Percentiles rank a stretch among this genome's conserved stretches.
Evolutionary conservation across 2,329 filamentous ascomycete species (phyloP).

Genomic region (Trichoderma atrobrunneum): DNA sequence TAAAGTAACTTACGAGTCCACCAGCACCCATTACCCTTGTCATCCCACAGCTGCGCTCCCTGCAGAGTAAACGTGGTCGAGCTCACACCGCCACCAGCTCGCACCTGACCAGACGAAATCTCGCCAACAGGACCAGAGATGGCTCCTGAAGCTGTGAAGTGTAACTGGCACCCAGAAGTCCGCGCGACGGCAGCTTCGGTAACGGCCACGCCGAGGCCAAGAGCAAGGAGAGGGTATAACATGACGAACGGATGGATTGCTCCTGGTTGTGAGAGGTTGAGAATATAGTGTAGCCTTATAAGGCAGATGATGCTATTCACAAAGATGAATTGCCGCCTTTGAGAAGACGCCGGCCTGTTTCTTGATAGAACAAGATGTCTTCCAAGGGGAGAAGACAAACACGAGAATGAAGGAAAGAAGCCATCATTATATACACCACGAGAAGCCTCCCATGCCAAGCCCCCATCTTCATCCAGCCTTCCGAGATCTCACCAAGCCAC

Average conservation of each 20-base stretch:
- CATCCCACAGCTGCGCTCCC: conserved; percentile 54
- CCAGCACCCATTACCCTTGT: conserved; percentile 58
- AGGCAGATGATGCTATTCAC: neutral
- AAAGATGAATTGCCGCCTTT: neutral
- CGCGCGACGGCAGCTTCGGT: conserved; percentile 22
- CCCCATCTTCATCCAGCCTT: neutral
- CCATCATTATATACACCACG: conserved; percentile 12
- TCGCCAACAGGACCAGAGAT: conserved; percentile 56
- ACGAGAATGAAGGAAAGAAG: neutral
- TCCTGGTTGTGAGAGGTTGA: neutral
- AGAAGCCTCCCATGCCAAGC: neutral
- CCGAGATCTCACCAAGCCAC: conserved; percentile 5
- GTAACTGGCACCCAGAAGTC: conserved; percentile 38
- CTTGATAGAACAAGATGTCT: neutral
- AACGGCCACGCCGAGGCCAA: conserved; percentile 22
- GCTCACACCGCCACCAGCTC: conserved; percentile 46
- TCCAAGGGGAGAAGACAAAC: neutral
- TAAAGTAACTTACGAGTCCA: conserved; percentile 51
- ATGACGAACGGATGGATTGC: neutral
- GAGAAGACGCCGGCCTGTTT: neutral
- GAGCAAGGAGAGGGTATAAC: conserved; percentile 21
- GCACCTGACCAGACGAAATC: conserved; percentile 57
- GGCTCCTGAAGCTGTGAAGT: conserved; percentile 48
- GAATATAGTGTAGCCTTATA: neutral
- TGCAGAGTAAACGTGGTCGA: conserved; percentile 54